phyloP scores from a whole-genome alignment of 495 filamentous ascomycete genomes.

The Aspergillus saccharolyticus region DNA sequence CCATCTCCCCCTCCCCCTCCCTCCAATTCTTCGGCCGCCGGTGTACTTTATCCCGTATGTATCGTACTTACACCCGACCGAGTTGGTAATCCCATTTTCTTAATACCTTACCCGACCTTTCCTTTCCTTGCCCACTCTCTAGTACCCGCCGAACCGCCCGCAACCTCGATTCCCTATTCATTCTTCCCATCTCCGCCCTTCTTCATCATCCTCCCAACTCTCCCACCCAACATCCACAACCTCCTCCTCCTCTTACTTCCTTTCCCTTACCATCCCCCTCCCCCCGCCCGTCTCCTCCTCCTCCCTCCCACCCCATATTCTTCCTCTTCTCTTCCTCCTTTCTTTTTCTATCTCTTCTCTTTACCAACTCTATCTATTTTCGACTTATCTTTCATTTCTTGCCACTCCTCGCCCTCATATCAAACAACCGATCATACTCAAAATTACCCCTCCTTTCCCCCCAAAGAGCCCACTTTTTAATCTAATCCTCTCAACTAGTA shows the following conservation, averaged over 20 bases:
- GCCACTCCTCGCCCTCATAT: conserved; percentile 15
- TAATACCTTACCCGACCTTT: neutral
- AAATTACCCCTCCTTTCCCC: conserved; percentile 19
- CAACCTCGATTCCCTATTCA: neutral
- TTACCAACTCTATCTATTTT: conserved; percentile 7
- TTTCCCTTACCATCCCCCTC: conserved; percentile 11
- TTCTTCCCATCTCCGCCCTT: neutral
- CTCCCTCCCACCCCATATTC: no score
- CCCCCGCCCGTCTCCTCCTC: conserved; percentile 13
- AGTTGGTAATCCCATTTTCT: no score
- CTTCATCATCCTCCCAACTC: neutral
- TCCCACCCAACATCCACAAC: conserved; percentile 2
- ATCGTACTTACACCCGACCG: no score
- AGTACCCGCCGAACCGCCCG: neutral
- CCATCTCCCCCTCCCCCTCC: neutral
- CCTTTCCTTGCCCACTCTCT: neutral
- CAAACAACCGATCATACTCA: conserved; percentile 11
- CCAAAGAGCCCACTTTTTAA: conserved; percentile 6
- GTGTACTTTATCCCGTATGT: no score
- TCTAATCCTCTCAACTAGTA: conserved; percentile 2
- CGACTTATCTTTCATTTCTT: conserved; percentile 15
- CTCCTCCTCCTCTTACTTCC: neutral
- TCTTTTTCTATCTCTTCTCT: conserved; percentile 13
- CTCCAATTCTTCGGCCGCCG: neutral
- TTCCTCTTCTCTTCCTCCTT: conserved; percentile 12